Evolutionary conservation across 352 stramenopile genomes (phyloP).

Genomic region (Pythium dissotocum): DNA sequence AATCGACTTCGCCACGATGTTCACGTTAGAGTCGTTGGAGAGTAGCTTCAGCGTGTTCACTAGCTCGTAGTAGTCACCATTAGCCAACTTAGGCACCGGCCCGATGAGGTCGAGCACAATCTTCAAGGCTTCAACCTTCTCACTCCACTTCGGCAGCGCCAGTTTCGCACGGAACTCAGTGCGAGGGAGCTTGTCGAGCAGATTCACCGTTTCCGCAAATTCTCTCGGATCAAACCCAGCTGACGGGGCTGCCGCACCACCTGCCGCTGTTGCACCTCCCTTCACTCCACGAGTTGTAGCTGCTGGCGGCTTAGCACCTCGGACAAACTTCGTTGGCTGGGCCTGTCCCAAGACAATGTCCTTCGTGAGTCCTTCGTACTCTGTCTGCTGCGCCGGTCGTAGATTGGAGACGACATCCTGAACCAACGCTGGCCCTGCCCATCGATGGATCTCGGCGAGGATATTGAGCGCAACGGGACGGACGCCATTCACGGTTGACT

Average conservation of each 20-base stretch:
- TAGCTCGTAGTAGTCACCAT: constrained; percentile 86
- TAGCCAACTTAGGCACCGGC: constrained; percentile 80
- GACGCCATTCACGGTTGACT: constrained; percentile 82
- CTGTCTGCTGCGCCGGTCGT: constrained; percentile 79
- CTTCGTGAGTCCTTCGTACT: constrained; percentile 79
- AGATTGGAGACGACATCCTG: constrained; percentile 82
- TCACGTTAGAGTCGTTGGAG: constrained; percentile 85
- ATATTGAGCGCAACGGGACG: constrained; percentile 78
- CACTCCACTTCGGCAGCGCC: constrained; percentile 79
- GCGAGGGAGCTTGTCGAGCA: constrained; percentile 76
- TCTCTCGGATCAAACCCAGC: constrained; percentile 73
- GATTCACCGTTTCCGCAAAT: constrained; percentile 84
- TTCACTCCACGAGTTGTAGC: constrained; percentile 15
- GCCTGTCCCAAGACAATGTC: constrained; percentile 69
- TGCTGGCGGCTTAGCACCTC: constrained; percentile 48
- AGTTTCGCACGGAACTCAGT: constrained; percentile 83
- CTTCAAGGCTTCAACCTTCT: constrained; percentile 84
- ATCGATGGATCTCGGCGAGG: constrained; percentile 80
- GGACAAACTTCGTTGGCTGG: constrained; percentile 66
- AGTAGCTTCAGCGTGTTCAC: constrained; percentile 81
- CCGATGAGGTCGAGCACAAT: constrained; percentile 85
- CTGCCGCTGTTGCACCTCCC: constrained; percentile 6
- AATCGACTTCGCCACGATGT: constrained; percentile 85
- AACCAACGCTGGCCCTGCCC: constrained; percentile 70
- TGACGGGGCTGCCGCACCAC: constrained; percentile 18